A percentile compares a stretch with the other conserved stretches of the same genome.
Conservation (phyloP, 305 asterid genomes). For the Plantago coronopus region DNA sequence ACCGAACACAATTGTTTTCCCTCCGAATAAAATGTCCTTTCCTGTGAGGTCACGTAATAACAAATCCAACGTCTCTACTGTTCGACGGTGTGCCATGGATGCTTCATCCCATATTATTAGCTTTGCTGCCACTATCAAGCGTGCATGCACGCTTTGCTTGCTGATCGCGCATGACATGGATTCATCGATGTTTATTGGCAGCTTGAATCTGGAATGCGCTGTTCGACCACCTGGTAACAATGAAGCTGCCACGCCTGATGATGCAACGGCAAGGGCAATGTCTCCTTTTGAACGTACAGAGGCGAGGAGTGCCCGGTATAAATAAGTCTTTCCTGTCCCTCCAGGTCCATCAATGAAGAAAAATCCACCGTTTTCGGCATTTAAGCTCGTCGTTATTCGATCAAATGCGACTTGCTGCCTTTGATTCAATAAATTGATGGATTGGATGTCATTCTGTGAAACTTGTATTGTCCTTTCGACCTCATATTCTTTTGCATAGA, state of each 20-base stretch:
- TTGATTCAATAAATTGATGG: background rate
- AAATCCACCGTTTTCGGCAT: background rate
- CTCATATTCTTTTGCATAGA: background rate
- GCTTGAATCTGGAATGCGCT: slow-evolving; percentile 15
- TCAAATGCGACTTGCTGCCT: background rate
- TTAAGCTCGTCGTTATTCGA: background rate
- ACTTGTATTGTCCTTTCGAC: background rate
- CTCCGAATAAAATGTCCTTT: background rate
- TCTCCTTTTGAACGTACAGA: background rate
- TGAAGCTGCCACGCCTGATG: slow-evolving; percentile 3
- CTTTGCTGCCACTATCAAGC: background rate
- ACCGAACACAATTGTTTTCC: slow-evolving; percentile 14
- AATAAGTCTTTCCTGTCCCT: slow-evolving; percentile 6
- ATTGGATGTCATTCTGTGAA: background rate
- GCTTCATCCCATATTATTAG: slow-evolving; percentile 23
- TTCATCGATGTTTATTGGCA: background rate
- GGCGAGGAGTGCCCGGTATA: slow-evolving; percentile 9
- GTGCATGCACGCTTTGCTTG: background rate
- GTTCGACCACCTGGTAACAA: background rate
- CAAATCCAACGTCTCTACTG: slow-evolving; percentile 4
- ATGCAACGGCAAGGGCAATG: slow-evolving; percentile 1
- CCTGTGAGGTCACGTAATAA: slow-evolving; percentile 11
- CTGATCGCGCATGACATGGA: background rate
- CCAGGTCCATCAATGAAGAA: slow-evolving; percentile 17
- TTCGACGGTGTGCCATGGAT: slow-evolving; percentile 5